Conservation (phyloP, 2,329 filamentous ascomycete genomes). For the Rhinocladiella mackenziei region DNA sequence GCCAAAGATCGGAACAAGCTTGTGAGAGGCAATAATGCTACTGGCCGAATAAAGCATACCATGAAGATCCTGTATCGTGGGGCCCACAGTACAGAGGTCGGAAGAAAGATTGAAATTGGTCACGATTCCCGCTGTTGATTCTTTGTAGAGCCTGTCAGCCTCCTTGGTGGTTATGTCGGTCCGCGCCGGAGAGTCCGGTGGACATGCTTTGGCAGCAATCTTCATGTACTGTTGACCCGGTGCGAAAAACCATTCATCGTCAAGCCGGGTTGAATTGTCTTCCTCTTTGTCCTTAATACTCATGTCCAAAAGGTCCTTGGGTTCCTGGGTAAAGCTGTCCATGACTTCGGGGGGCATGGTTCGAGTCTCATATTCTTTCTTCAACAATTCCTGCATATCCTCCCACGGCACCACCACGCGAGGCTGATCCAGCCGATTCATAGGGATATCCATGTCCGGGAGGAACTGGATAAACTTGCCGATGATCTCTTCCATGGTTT, state of each 20-base stretch:
- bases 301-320: conserved; percentile 32
- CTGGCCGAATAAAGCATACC: conserved; percentile 62
- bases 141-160: conserved; percentile 27
- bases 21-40: conserved; percentile 53
- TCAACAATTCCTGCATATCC: conserved; percentile 50
- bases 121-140: conserved; percentile 56
- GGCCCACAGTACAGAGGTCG: conserved; percentile 63
- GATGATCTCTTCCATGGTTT: conserved; percentile 45
- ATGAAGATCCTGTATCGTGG: conserved; percentile 59
- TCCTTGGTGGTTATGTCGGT: conserved; percentile 42
- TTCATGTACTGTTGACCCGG: conserved; percentile 56
- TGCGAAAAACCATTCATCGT: conserved; percentile 48
- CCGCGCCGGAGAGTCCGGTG: conserved; percentile 56
- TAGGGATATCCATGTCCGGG: conserved; percentile 64
- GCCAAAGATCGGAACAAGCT: conserved; percentile 62
- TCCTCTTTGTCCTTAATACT: conserved; percentile 22
- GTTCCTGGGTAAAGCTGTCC: conserved; percentile 44
- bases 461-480: conserved; percentile 51
- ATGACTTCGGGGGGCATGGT: conserved; percentile 43
- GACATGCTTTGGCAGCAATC: conserved; percentile 54
- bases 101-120: conserved; percentile 59
- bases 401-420: conserved; percentile 59
- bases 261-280: conserved; percentile 29
- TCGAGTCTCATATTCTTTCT: conserved; percentile 46
- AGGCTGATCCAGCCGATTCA: conserved; percentile 63